Evolutionary conservation across 495 filamentous ascomycete species (phyloP).

Genomic region (Penicillium fimorum): DNA sequence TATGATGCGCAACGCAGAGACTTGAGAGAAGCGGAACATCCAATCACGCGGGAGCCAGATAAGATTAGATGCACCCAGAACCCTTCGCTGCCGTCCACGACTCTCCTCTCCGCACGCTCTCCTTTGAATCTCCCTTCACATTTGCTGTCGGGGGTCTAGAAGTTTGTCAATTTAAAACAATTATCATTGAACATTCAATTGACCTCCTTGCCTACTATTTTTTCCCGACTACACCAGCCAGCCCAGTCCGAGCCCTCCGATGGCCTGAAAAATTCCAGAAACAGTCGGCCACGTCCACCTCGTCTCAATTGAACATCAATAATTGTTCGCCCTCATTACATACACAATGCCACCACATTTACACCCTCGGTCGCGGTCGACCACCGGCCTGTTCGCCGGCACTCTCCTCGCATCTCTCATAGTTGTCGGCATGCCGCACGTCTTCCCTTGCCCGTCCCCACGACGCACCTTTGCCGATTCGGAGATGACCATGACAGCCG

Average conservation of each 20-base stretch:
- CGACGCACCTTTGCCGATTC: slow-evolving; percentile 70
- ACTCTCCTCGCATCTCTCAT: slow-evolving; percentile 89
- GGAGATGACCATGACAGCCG: slow-evolving; percentile 52
- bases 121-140: background rate
- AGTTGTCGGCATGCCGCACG: slow-evolving; percentile 85
- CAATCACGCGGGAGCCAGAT: slow-evolving; percentile 40
- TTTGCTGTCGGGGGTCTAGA: background rate
- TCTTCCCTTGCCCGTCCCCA: slow-evolving; percentile 92
- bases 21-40: slow-evolving; percentile 15
- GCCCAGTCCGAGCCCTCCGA: slow-evolving; percentile 16
- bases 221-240: slow-evolving; percentile 2
- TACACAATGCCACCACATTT: slow-evolving; percentile 79
- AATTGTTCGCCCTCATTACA: slow-evolving; percentile 1
- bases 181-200: slow-evolving; percentile 13
- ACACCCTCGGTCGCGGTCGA: slow-evolving; percentile 87
- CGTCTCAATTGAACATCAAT: slow-evolving; percentile 7
- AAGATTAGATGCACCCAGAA: slow-evolving; percentile 47
- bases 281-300: slow-evolving; percentile 15
- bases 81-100: slow-evolving; percentile 15
- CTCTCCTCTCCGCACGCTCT: slow-evolving; percentile 5
- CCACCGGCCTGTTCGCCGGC: slow-evolving; percentile 88
- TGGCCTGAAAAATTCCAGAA: slow-evolving; percentile 25
- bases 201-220: slow-evolving; percentile 6
- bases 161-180: background rate
- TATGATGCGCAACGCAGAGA: slow-evolving; percentile 16